phyloP scores from a whole-genome alignment of 2,329 filamentous ascomycete species.

The Colletotrichum gloeosporioides region DNA sequence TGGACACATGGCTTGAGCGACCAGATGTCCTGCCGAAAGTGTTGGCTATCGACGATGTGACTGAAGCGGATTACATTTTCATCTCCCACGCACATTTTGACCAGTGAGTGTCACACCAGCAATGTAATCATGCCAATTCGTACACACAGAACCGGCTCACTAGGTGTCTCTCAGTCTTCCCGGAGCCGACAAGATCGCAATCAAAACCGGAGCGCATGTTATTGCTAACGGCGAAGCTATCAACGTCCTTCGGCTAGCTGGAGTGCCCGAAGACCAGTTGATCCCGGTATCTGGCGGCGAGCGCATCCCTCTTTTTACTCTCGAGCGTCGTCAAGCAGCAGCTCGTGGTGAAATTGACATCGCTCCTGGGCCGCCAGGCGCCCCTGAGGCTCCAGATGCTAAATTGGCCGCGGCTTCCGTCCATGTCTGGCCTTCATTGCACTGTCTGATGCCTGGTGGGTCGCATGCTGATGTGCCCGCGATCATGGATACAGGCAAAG shows the following conservation, averaged over 20 bases:
- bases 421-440: slow-evolving; percentile 27
- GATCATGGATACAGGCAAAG: neutral
- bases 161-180: neutral
- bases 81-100: slow-evolving; percentile 31
- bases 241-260: neutral
- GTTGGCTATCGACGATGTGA: slow-evolving; percentile 24
- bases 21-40: neutral
- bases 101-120: slow-evolving; percentile 14
- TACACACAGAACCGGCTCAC: neutral
- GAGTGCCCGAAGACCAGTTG: neutral
- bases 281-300: neutral
- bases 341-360: neutral
- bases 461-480: neutral
- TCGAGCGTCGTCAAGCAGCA: neutral
- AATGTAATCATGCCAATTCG: neutral
- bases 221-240: neutral
- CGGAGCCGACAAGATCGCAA: neutral
- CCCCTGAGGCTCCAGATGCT: neutral
- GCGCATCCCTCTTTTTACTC: neutral
- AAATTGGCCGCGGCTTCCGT: slow-evolving; percentile 20
- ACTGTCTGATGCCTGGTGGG: slow-evolving; percentile 27
- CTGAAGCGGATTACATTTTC: slow-evolving; percentile 28
- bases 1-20: neutral
- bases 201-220: neutral
- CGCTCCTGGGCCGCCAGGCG: neutral